Conservation (phyloP, 1,139 yeast species). For the Zygosaccharomyces sapae region DNA sequence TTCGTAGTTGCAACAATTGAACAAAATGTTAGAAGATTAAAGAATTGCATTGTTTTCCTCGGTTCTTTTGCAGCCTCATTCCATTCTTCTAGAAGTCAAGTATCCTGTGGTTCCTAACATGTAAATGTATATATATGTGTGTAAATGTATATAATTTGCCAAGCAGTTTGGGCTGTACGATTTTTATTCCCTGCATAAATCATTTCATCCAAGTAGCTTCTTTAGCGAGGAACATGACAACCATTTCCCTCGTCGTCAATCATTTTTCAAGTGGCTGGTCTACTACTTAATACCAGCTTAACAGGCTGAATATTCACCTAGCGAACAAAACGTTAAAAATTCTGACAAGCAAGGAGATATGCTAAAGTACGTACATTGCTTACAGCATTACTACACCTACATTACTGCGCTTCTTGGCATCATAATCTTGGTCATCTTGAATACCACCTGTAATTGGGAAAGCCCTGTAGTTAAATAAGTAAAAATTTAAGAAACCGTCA, state of each 20-base stretch:
- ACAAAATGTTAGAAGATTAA: neutral
- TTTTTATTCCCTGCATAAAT: too few relatives aligned
- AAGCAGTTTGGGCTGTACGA: neutral
- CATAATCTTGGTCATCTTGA: constrained; percentile 50
- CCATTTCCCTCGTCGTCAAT: too few relatives aligned
- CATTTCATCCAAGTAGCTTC: too few relatives aligned
- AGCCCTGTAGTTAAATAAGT: constrained; percentile 83
- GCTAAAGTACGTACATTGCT: neutral
- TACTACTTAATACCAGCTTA: too few relatives aligned
- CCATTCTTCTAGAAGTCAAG: too few relatives aligned
- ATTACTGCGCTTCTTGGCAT: constrained; percentile 60
- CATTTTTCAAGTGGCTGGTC: too few relatives aligned
- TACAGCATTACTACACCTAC: constrained; percentile 79
- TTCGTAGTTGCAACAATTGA: neutral
- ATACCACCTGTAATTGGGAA: constrained; percentile 81
- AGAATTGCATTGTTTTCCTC: neutral
- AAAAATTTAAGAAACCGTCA: constrained; percentile 87
- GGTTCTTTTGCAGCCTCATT: too few relatives aligned
- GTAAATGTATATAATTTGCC: neutral
- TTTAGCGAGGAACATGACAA: too few relatives aligned
- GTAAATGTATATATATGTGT: neutral
- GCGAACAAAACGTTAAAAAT: neutral
- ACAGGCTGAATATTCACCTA: too few relatives aligned
- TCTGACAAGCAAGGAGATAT: constrained; percentile 3
- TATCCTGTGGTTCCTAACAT: too few relatives aligned